Conservation (phyloP, 495 filamentous ascomycete species). For the Talaromyces adpressus region DNA sequence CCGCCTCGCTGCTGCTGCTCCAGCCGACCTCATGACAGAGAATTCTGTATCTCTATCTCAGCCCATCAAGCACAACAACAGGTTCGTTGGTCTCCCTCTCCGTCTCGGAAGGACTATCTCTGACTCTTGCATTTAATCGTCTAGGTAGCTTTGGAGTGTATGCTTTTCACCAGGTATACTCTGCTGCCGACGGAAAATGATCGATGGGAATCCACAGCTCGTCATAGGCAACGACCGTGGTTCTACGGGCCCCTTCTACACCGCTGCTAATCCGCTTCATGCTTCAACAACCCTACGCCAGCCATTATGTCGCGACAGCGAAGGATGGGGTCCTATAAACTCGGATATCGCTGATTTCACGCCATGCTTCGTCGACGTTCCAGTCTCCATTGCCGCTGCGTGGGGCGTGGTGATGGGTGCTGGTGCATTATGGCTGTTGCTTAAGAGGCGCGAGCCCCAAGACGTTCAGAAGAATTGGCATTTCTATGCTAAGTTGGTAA, state of each 20-base stretch:
- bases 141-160: not conserved
- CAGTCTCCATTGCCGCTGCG: conserved; percentile 66
- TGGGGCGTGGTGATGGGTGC: conserved; percentile 72
- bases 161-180: not conserved
- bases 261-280: conserved; percentile 14
- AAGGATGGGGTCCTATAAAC: conserved; percentile 95
- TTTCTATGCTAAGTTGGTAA: conserved; percentile 85
- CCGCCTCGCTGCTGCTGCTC: not conserved
- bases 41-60: not conserved
- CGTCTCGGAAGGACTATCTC: not conserved
- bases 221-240: conserved; percentile 29
- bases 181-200: conserved; percentile 29
- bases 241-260: conserved; percentile 14
- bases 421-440: conserved; percentile 66
- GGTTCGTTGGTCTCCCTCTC: not conserved
- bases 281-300: conserved; percentile 36
- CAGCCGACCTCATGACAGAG: not conserved
- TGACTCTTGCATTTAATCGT: not conserved
- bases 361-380: conserved; percentile 89
- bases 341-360: conserved; percentile 83
- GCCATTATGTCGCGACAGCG: conserved; percentile 74
- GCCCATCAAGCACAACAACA: not conserved
- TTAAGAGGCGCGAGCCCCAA: conserved; percentile 56
- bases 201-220: conserved; percentile 37
- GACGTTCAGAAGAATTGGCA: conserved; percentile 83